These are phyloP conservation scores for Suaeda aralocaspica DNA, from an alignment of 148 eudicot species.

Conservation along the genomic window DNA sequence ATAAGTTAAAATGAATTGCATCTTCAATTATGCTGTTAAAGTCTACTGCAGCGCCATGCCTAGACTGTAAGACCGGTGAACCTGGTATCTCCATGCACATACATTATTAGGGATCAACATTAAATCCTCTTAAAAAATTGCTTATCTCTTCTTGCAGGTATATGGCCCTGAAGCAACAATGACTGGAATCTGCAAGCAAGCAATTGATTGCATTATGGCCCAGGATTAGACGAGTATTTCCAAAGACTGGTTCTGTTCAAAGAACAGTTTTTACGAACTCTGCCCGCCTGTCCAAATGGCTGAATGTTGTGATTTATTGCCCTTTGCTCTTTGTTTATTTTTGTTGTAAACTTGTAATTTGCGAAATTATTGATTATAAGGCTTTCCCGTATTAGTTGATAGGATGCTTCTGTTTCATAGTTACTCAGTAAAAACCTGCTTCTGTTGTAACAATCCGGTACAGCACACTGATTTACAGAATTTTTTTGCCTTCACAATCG, in stretches of 20 bases:
- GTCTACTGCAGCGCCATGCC: background rate
- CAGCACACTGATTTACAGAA: too few relatives aligned
- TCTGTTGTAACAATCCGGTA: too few relatives aligned
- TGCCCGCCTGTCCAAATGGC: background rate
- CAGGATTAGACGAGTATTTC: background rate
- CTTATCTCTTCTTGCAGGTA: constrained; percentile 34
- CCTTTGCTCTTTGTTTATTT: background rate
- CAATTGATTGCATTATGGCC: constrained; percentile 54
- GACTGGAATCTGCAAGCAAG: constrained; percentile 78
- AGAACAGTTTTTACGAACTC: background rate
- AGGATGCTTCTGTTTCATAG: background rate
- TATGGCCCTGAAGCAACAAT: constrained; percentile 80
- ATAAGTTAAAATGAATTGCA: too few relatives aligned
- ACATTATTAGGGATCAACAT: background rate
- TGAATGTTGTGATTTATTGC: background rate
- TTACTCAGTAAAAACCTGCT: too few relatives aligned
- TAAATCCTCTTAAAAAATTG: background rate
- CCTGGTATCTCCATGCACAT: background rate
- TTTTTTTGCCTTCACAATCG: too few relatives aligned
- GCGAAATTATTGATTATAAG: background rate
- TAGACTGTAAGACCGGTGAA: background rate
- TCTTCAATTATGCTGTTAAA: background rate
- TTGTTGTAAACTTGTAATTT: background rate
- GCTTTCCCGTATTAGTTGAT: too few relatives aligned
- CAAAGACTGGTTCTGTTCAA: background rate